Percentiles rank a stretch among this genome's conserved stretches.
phyloP scores from a whole-genome alignment of 2,329 filamentous ascomycete species.

The Diaporthe australafricana region DNA sequence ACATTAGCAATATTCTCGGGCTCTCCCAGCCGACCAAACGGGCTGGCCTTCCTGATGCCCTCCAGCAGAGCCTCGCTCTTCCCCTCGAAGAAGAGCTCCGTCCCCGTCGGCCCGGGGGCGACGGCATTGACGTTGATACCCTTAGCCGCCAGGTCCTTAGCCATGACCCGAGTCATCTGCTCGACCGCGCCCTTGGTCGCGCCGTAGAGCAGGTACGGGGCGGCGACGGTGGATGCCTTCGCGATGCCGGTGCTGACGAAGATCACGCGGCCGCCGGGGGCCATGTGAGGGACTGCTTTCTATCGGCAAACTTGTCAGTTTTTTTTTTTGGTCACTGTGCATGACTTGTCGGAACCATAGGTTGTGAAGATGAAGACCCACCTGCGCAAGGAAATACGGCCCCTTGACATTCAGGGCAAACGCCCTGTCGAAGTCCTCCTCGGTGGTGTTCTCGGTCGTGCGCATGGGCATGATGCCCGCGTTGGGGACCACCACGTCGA shows the following conservation, averaged over 20 bases:
- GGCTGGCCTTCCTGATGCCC: constrained; percentile 52
- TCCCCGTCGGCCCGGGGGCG: constrained; percentile 60
- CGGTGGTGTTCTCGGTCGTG: constrained; percentile 60
- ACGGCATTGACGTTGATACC: constrained; percentile 61
- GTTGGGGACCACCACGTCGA: constrained; percentile 70
- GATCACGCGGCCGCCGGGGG: constrained; percentile 59
- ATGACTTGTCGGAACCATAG: rapidly evolving
- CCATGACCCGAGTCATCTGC: constrained; percentile 65
- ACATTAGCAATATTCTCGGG: constrained; percentile 62
- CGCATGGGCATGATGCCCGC: constrained; percentile 64
- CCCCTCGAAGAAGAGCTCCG: constrained; percentile 65
- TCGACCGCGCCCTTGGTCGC: constrained; percentile 70
- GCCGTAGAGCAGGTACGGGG: constrained; percentile 63
- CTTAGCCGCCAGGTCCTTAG: constrained; percentile 65
- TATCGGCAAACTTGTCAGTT: constrained; percentile 41
- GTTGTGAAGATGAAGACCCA: constrained; percentile 31
- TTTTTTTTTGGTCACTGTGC: neutral
- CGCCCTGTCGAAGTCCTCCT: constrained; percentile 61
- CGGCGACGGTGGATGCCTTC: constrained; percentile 51
- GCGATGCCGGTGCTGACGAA: constrained; percentile 61
- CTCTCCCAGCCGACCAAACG: constrained; percentile 58
- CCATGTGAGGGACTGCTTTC: constrained; percentile 64
- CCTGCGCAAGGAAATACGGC: constrained; percentile 63
- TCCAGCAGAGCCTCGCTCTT: constrained; percentile 60
- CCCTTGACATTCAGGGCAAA: constrained; percentile 69